Evolutionary conservation across 23 red algal genomes (phyloP), one percentile per base, ranked within the genome.

Genomic region (Pyropia haitanensis): DNA sequence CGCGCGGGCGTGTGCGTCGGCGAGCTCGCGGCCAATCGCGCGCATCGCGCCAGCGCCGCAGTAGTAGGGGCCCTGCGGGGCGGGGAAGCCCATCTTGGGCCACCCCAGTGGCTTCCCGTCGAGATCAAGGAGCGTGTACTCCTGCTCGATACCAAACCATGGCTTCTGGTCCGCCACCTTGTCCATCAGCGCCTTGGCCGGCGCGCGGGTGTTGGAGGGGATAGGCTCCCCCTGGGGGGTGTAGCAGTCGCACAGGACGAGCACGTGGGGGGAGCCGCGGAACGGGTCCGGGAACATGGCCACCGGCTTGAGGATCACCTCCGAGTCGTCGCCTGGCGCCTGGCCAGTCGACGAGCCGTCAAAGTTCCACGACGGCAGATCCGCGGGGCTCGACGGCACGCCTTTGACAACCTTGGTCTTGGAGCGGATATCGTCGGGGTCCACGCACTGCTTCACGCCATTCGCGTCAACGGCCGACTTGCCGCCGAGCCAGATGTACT

Each of bases 71-170:
- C 85, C 85, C 70, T 97, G 93, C 33, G 93, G 85, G 18, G 76
- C 81, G 13, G 93, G 93, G 51, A 34, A 72, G 19, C 84, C 84
- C 30, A 83, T 73, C 46, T 71, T 64, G 7, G 93, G 93, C 53
- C 90, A 97, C n/a, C 93, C 93, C 22, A 97, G 65, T 12, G 93
- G 93, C 56, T 76, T 77, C 18, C 64, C 78, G 18, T 78, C 64
- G 16, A 74, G 78, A 60, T 83, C 67, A 56, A 97, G 80, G 56
- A 97, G 56, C 51, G 90, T 91, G 61, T 90, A 97, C 79, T 97
- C 93, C 64, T 97, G 93, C 62, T 97, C 93, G 32, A 90, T 65
- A 14, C 93, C 93, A 51, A 97, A 97, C 93, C 93, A 97, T 5
- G 93, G 93, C 39, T 55, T 80, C 53, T 78, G 64, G 57, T 55